Base-by-base conservation (phyloP, 164 flowering plant species). In the Stephania yunnanensis region DNA sequence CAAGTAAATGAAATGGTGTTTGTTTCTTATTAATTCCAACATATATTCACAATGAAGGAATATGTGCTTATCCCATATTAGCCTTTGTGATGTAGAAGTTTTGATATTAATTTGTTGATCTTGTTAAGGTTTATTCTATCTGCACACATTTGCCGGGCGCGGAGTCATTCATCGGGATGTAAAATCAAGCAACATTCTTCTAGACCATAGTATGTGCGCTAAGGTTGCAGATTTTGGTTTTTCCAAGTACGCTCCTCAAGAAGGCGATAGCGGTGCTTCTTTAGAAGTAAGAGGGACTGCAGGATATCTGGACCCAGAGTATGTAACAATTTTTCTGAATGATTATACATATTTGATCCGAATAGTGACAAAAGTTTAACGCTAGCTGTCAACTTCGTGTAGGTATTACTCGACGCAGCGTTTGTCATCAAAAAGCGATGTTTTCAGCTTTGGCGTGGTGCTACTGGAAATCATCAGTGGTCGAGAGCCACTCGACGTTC, bases 241-340 rank as follows among this genome's bases (percentile, higher is more conserved):
- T 73, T 92, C 94, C 15, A 89, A 92, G 76, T 92, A 89, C 80
- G 92, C 94, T 73, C 91, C 97, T 79, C 94, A 87, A 82, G 94
- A 92, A 81, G 94, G 94, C 58, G 94, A 92, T 48, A 89, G 91
- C 77, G 83, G 83, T 61, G 88, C 81, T 80, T 90, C 94, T 69
- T 79, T 90, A 68, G 97, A 92, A 89, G 92, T 92, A 66, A 81
- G 97, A 81, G 97, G 97, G 12, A 90, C 94, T 7, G 97, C 97
- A 71, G 92, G 93, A 58, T 90, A 92, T 78, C 66, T 92, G 83
- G 97, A 92, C 74, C 94, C 97, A 46, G 97, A 91, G 97, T 90
- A 86, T 84, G 96, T 82, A 77, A 22, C 29, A 68, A 31, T 78
- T 3, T 79, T 72, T 25, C 25, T 25, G 25, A 25, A 25, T 25